Conservation (phyloP, 2,329 filamentous ascomycete genomes). For the Neophaeococcomyces aloes region DNA sequence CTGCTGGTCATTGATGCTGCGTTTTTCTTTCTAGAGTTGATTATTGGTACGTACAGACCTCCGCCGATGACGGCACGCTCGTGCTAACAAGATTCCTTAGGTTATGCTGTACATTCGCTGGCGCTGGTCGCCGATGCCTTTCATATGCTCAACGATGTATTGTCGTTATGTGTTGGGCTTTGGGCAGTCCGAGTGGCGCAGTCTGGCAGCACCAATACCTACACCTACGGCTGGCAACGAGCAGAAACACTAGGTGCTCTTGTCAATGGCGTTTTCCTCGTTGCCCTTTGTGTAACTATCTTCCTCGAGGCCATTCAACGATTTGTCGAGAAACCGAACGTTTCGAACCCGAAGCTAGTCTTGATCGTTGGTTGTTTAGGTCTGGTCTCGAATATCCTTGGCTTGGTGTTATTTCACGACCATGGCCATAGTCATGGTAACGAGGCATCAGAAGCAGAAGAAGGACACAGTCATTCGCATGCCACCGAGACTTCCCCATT, state of each 20-base stretch:
- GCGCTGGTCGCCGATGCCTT: constrained; percentile 94
- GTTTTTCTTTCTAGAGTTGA: constrained; percentile 86
- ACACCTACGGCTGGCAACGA: constrained; percentile 95
- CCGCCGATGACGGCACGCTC: not conserved
- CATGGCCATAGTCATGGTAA: constrained; percentile 81
- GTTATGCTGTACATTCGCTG: constrained; percentile 79
- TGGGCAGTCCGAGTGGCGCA: constrained; percentile 91
- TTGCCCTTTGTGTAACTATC: constrained; percentile 91
- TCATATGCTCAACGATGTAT: constrained; percentile 98
- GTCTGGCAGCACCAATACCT: constrained; percentile 75
- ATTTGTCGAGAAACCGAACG: constrained; percentile 81
- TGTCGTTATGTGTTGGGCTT: constrained; percentile 80
- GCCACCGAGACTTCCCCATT: constrained; percentile 2
- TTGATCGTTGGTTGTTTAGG: constrained; percentile 81
- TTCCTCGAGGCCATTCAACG: constrained; percentile 89
- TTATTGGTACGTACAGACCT: constrained; percentile 45
- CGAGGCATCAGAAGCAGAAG: too few species aligned
- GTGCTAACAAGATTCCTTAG: constrained; percentile 25
- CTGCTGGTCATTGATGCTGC: constrained; percentile 80
- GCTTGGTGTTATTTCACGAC: constrained; percentile 83
- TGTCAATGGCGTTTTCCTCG: constrained; percentile 94
- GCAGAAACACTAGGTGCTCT: constrained; percentile 93
- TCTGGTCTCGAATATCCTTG: constrained; percentile 76
- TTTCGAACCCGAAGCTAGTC: constrained; percentile 74
- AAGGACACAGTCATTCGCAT: constrained; percentile 36